Evolutionary conservation across 306 rosid genomes (phyloP).

Genomic region (Sicyos baderoa): DNA sequence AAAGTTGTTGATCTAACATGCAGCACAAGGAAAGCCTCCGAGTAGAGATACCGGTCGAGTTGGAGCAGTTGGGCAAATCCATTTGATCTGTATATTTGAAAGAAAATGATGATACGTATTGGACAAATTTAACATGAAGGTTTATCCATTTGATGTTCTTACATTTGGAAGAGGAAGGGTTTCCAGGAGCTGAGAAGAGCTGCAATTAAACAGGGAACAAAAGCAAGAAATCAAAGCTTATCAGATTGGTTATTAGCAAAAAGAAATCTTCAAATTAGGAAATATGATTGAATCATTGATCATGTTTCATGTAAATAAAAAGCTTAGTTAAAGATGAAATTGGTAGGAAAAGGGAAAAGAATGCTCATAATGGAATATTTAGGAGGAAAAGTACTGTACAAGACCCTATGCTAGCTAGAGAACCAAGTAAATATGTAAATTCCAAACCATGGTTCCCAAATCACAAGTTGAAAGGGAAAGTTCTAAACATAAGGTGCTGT

Average conservation of each 20-base stretch:
- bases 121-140: not conserved
- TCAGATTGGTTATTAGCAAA: conserved; percentile 7
- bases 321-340: not conserved
- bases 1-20: conserved; percentile 46
- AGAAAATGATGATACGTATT: conserved; percentile 11
- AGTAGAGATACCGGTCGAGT: conserved; percentile 84
- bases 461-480: conserved; percentile 21
- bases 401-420: not conserved
- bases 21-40: conserved; percentile 95
- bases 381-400: conserved; percentile 2
- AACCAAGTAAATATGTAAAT: conserved; percentile 1
- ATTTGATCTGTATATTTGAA: conserved; percentile 57
- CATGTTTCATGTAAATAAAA: not conserved
- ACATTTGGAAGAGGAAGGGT: conserved; percentile 91
- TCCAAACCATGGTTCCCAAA: conserved; percentile 19
- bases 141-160: conserved; percentile 21
- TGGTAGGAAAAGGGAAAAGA: conserved; percentile 2
- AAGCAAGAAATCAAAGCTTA: conserved; percentile 27
- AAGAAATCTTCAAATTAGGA: not conserved
- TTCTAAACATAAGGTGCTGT: conserved; percentile 10
- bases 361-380: not conserved
- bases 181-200: conserved; percentile 91
- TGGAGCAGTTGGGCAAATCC: conserved; percentile 99
- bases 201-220: conserved; percentile 38
- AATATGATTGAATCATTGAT: not conserved